Evolutionary conservation across 495 filamentous ascomycete genomes (phyloP).

Genomic region (Penicillium soppii): DNA sequence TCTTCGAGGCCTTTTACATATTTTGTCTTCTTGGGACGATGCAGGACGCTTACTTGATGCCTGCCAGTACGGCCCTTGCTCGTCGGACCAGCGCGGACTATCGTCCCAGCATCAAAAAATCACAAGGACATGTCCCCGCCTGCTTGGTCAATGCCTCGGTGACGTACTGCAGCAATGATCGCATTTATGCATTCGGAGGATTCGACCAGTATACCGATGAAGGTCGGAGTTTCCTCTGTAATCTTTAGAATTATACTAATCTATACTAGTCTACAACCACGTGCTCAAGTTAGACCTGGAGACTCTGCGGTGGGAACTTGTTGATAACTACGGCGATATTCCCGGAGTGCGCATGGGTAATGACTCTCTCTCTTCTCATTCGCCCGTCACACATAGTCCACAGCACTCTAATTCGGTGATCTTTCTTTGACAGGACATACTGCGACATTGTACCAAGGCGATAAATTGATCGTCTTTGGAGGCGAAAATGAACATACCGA

Average conservation of each 20-base stretch:
- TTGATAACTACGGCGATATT: constrained; percentile 98
- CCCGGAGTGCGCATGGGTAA: constrained; percentile 96
- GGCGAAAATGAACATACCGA: constrained; percentile 97
- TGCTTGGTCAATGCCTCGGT: constrained; percentile 97
- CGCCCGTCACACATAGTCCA: background rate
- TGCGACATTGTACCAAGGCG: constrained; percentile 88
- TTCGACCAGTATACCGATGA: constrained; percentile 99
- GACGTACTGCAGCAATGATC: constrained; percentile 92
- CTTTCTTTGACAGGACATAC: constrained; percentile 69
- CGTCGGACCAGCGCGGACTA: constrained; percentile 65
- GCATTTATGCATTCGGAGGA: constrained; percentile 98
- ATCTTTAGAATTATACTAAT: constrained; percentile 9
- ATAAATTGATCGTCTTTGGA: constrained; percentile 93
- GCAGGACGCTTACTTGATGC: constrained; percentile 78
- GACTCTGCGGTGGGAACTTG: constrained; percentile 86
- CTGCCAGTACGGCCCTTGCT: constrained; percentile 68
- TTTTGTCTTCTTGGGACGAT: constrained; percentile 25
- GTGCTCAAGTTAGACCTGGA: constrained; percentile 84
- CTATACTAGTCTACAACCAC: constrained; percentile 83
- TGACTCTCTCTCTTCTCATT: constrained; percentile 23
- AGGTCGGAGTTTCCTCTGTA: constrained; percentile 40
- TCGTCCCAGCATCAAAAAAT: constrained; percentile 75
- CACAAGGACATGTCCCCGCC: constrained; percentile 82
- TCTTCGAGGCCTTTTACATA: constrained; percentile 30
- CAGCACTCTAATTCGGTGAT: background rate